Base-by-base conservation (phyloP, 306 rosid genomes). In the Cyclanthera cordifolia region DNA sequence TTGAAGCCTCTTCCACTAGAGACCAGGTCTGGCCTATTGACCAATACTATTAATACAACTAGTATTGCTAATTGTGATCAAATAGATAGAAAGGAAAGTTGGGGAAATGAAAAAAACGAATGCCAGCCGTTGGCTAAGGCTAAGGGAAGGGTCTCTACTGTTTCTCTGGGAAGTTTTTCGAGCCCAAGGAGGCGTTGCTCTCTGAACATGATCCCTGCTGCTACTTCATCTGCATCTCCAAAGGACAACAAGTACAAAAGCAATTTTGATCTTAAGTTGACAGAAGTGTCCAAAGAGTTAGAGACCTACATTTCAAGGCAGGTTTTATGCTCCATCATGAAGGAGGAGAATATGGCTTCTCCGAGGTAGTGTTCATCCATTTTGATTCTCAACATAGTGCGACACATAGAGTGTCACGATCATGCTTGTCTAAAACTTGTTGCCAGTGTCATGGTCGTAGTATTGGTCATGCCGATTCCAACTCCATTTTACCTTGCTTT, bases 291-390 rank as follows among this genome's bases (percentile, higher is more conserved):
- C 37, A 88, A 84, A 76, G 95, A 94, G 88, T 96, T 94, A 43
- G 99, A 94, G 75, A 94, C 89, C 64, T 94, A 90, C 75, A 90
- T 90, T 73, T 94, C 99, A 61, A 81, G 83, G 85, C 99, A 93
- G 86, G 96, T 86, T 71, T 77, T 89, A 23, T 83, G 85, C 66
- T 87, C 98, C 69, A 92, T 87, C 51, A 84, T 89, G 17, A 83
- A 90, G 82, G 88, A 87, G 83, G 90, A 91, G 41, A 74, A 72
- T 75, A 80, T 81, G 66, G 77, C 93, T 27, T 85, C 95, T 47
- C 95, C 93, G 19, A 80, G 81, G 76, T 84, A 86, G 74, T 66
- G 58, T 69, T 83, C 37, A 24, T 23, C 32, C 72, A 73, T 92
- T 86, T 72, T 68, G 88, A 23, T 37, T 7, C 43, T 37, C 12